A percentile compares a stretch with the other conserved stretches of the same genome.
Evolutionary conservation across 2,329 filamentous ascomycete genomes (phyloP).

Genomic region (Pseudogymnoascus sp.): DNA sequence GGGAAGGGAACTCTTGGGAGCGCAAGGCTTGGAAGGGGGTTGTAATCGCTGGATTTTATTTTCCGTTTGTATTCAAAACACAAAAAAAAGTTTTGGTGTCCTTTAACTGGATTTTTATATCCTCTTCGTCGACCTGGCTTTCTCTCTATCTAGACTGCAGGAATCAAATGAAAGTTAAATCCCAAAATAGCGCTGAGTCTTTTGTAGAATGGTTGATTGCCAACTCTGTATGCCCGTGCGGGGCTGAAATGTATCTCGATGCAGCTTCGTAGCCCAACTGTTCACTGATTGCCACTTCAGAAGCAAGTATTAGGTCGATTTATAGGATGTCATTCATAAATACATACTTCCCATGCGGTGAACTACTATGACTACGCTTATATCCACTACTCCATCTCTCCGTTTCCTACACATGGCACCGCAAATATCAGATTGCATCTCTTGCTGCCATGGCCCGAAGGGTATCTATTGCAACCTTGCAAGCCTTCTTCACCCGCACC

Average conservation of each 20-base stretch:
- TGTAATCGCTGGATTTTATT: conserved; percentile 2
- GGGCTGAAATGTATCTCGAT: background rate
- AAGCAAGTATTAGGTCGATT: background rate
- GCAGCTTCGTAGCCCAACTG: background rate
- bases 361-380: background rate
- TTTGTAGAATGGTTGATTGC: too few relatives aligned
- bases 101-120: background rate
- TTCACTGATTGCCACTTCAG: background rate
- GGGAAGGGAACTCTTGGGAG: background rate
- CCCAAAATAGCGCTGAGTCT: background rate
- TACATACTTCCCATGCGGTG: background rate
- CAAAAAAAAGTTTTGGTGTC: background rate
- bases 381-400: background rate
- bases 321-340: background rate
- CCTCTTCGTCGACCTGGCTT: background rate
- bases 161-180: conserved; percentile 2
- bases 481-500: conserved; percentile 41
- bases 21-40: background rate
- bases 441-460: conserved; percentile 22
- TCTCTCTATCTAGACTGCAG: background rate
- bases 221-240: background rate
- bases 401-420: background rate
- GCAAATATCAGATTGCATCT: conserved; percentile 11
- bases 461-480: conserved; percentile 35
- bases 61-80: background rate